Base-by-base conservation (phyloP, 2,329 filamentous ascomycete genomes). In the Colletotrichum truncatum region DNA sequence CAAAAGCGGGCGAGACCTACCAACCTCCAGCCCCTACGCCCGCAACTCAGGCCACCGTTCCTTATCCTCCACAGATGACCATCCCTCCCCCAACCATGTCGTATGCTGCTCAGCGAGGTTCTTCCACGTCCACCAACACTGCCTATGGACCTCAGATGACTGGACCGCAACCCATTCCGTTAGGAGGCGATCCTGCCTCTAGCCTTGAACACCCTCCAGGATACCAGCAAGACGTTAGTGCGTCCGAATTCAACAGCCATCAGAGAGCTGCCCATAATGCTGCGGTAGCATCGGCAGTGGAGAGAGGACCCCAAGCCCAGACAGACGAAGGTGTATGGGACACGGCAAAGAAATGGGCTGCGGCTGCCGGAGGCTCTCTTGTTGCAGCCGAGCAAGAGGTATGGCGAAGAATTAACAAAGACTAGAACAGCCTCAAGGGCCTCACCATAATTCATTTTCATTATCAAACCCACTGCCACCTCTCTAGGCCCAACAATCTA, bases 391-490 rank as follows among this genome's bases (percentile, higher is more conserved):
- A 90, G 78, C 80, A 78, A 53, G 86, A 89, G 75, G 83, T 90
- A 23, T 90, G 88, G 88, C 85, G 83, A 76, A 84, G 82, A 72
- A 87, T 90, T 72, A 89, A 87, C 76, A 88, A 87, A 76, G 80
- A 85, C 49, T 84, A 80, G 72, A 67, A 39, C 14, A 26, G 45
- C n/a, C 34, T 38, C 16, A n/a, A 11, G 18, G 30, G 39, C 36
- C 14, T 39, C 34, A 16, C 21, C 38, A n/a, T 32, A 25, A 61
- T 34, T 28, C 58, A 25, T 36, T 39, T 18, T 30, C 5, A 14
- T 51, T 56, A 14, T 52, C 16, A 48, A 21, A 54, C 8, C 28
- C 9, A 8, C 32, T 18, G 16, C 10, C 21, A 10, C 25, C 5
- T 30, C 14, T 36, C 18, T 26, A 30, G 25, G n/a, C n/a, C n/a